A percentile compares a stretch with the other conserved stretches of the same genome.
Evolutionary conservation across 2,329 filamentous ascomycete species (phyloP).

Genomic region (Penicillium sp.): DNA sequence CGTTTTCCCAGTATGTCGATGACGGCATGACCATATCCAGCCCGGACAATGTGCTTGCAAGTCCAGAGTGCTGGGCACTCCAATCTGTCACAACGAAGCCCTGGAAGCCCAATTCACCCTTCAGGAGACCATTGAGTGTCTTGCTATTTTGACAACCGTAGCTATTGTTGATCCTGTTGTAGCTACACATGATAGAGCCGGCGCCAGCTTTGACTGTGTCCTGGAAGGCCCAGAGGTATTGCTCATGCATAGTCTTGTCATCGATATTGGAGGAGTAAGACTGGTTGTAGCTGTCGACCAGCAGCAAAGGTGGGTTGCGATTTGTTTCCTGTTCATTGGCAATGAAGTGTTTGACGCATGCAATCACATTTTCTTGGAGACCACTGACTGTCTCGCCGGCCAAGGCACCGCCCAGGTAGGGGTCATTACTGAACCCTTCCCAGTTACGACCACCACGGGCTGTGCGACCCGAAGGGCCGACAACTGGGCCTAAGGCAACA

Average conservation of each 20-base stretch:
- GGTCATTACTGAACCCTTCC: constrained; percentile 44
- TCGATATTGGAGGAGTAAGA: constrained; percentile 62
- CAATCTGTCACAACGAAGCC: constrained; percentile 80
- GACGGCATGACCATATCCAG: constrained; percentile 84
- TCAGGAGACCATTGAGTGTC: constrained; percentile 71
- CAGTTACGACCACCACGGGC: constrained; percentile 45
- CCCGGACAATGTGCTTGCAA: constrained; percentile 66
- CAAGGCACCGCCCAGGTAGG: constrained; percentile 42
- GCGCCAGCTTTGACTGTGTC: constrained; percentile 61
- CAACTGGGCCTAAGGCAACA: constrained; percentile 38
- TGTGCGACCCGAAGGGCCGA: constrained; percentile 44
- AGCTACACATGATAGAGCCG: constrained; percentile 55
- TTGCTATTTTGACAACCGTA: constrained; percentile 79
- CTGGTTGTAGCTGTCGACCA: constrained; percentile 37
- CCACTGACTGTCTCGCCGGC: constrained; percentile 39
- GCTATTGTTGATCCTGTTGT: constrained; percentile 66
- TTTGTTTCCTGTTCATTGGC: constrained; percentile 60
- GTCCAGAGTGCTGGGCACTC: constrained; percentile 71
- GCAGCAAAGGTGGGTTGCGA: constrained; percentile 11
- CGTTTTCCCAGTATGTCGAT: constrained; percentile 18
- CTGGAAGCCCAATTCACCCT: constrained; percentile 77
- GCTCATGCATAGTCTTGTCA: constrained; percentile 65
- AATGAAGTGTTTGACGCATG: constrained; percentile 53
- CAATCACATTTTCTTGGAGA: constrained; percentile 45
- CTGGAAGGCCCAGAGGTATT: constrained; percentile 67